Evolutionary conservation across 805 yeast species (phyloP).

Genomic region (Candida suzukii): DNA sequence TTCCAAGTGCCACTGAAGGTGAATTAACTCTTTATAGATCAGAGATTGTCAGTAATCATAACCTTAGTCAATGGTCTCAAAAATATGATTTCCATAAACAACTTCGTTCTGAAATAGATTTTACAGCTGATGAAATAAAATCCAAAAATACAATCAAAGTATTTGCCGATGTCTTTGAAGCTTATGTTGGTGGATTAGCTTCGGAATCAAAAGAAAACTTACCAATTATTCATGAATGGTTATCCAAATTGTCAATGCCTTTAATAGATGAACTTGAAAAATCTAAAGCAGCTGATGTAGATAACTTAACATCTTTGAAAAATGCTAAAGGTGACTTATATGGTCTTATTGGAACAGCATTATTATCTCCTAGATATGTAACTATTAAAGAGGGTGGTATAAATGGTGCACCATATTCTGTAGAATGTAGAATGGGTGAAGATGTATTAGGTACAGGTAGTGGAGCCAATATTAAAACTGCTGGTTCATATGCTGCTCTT

Average conservation of each 20-base stretch:
- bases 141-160: constrained; percentile 57
- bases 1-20: constrained; percentile 76
- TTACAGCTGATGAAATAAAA: constrained; percentile 32
- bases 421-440: constrained; percentile 58
- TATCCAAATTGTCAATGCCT: constrained; percentile 43
- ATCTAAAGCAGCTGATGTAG: constrained; percentile 5
- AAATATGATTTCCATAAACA: constrained; percentile 59
- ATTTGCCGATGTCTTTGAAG: constrained; percentile 88
- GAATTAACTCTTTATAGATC: constrained; percentile 66
- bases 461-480: constrained; percentile 65
- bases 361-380: constrained; percentile 52
- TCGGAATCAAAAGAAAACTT: constrained; percentile 46
- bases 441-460: constrained; percentile 67
- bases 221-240: constrained; percentile 49
- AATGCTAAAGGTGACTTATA: constrained; percentile 77
- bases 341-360: constrained; percentile 71
- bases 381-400: constrained; percentile 35
- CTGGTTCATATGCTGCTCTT: constrained; percentile 84
- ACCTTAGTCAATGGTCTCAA: constrained; percentile 62
- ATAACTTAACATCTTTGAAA: too few relatives aligned
- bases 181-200: constrained; percentile 81
- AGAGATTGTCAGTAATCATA: constrained; percentile 63
- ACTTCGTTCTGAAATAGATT: constrained; percentile 39
- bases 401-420: constrained; percentile 39
- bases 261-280: constrained; percentile 24